A percentile compares a stretch with the other conserved stretches of the same genome.
phyloP scores from a whole-genome alignment of 345 rosid genomes.

The Pseudoturritis turrita region DNA sequence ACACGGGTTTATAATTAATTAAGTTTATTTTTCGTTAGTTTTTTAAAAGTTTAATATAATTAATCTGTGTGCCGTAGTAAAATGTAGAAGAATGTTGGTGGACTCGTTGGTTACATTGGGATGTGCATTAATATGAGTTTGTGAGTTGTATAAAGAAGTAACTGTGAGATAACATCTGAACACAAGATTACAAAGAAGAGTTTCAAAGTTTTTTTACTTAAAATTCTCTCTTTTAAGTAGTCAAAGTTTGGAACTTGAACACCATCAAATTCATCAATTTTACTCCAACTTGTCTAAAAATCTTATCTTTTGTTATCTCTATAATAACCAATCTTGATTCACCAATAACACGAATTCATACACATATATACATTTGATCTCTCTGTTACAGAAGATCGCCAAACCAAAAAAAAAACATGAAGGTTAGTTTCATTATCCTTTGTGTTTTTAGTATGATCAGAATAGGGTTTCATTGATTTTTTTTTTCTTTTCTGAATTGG shows the following conservation, averaged over 20 bases:
- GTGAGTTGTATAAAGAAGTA: conserved; percentile 32
- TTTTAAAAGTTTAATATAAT: not conserved
- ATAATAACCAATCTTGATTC: conserved; percentile 17
- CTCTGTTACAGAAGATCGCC: not conserved
- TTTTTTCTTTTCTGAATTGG: not conserved
- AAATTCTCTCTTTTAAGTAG: conserved; percentile 18
- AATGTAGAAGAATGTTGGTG: conserved; percentile 34
- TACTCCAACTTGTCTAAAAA: conserved; percentile 18
- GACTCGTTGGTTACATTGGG: conserved; percentile 27
- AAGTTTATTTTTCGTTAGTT: not conserved
- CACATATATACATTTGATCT: not conserved
- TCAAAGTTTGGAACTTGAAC: conserved; percentile 68
- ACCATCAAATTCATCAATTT: conserved; percentile 50
- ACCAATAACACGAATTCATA: conserved; percentile 7
- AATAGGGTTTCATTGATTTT: not conserved
- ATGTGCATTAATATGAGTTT: conserved; percentile 17
- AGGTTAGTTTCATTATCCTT: conserved; percentile 20
- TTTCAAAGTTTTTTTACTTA: not conserved
- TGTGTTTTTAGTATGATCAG: conserved; percentile 1
- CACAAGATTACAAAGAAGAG: conserved; percentile 26
- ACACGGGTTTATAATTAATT: conserved; percentile 14
- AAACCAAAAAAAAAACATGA: conserved; percentile 6
- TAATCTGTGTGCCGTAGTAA: conserved; percentile 6
- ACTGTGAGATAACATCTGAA: conserved; percentile 20
- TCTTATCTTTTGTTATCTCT: not conserved